phyloP scores from a whole-genome alignment of 75 land plant genomes.

The Selaginella tamariscina region DNA sequence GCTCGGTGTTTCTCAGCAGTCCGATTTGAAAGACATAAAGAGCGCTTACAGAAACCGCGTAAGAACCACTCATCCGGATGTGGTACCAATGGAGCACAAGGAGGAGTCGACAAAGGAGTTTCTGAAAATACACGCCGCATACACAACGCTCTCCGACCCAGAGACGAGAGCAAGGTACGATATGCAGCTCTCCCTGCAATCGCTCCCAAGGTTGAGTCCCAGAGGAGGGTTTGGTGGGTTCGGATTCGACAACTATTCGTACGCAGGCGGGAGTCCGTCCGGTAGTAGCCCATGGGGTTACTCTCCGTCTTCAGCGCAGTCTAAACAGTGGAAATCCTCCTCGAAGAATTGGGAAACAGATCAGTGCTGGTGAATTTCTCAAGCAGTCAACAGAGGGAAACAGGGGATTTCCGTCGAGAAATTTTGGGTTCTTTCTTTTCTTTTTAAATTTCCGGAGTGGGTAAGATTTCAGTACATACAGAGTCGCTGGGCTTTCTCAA shows the following conservation, averaged over 20 bases:
- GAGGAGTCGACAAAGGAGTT: conserved; percentile 14
- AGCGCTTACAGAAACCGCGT: conserved; percentile 39
- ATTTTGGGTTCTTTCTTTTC: not conserved
- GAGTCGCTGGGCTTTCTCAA: no score
- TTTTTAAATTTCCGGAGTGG: no score
- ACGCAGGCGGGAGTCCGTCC: not conserved
- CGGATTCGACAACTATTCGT: not conserved
- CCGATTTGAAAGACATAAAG: conserved; percentile 34
- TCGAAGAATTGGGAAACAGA: conserved; percentile 16
- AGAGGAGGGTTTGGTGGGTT: not conserved
- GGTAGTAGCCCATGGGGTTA: not conserved
- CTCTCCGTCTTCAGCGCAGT: not conserved
- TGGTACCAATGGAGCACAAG: conserved; percentile 3
- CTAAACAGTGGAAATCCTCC: not conserved
- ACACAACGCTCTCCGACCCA: conserved; percentile 27
- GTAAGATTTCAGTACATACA: no score
- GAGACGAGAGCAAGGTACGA: conserved; percentile 21
- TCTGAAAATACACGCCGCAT: conserved; percentile 23
- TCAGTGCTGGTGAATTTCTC: conserved; percentile 25
- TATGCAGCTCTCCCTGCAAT: conserved; percentile 2
- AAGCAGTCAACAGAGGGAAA: not conserved
- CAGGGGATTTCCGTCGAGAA: not conserved
- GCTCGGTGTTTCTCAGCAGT: conserved; percentile 31
- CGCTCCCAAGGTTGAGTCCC: not conserved
- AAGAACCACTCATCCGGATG: conserved; percentile 39